Percentiles rank a stretch among this genome's conserved stretches.
phyloP scores from a whole-genome alignment of 306 rosid species.

The Gastrolobium villosum region DNA sequence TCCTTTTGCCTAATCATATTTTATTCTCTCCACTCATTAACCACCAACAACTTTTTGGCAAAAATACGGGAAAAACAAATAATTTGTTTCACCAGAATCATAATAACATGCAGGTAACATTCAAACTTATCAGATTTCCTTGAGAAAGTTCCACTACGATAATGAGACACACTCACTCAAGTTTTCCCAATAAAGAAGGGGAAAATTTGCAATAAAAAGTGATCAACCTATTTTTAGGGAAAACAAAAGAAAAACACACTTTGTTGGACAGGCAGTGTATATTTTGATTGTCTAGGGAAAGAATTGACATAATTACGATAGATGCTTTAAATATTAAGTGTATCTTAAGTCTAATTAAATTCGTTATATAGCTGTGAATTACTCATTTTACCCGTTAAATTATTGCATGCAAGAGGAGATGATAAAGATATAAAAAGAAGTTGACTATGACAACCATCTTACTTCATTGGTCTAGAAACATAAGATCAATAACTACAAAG shows the following conservation, averaged over 20 bases:
- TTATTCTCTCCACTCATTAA: background rate
- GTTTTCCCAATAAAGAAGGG: background rate
- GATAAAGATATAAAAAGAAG: background rate
- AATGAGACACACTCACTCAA: background rate
- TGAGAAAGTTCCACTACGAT: background rate
- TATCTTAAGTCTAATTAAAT: background rate
- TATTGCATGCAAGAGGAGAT: background rate
- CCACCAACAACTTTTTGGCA: background rate
- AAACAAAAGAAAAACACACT: background rate
- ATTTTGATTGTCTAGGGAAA: slow-evolving; percentile 1
- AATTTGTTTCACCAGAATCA: background rate
- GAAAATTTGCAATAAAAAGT: background rate
- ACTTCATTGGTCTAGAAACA: slow-evolving; percentile 51
- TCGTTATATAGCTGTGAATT: background rate
- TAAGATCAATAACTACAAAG: slow-evolving; percentile 35
- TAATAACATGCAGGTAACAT: slow-evolving; percentile 5
- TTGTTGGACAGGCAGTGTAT: background rate
- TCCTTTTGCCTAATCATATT: background rate
- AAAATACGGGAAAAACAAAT: background rate
- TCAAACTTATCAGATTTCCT: slow-evolving; percentile 12
- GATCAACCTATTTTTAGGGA: background rate
- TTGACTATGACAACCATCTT: slow-evolving; percentile 11
- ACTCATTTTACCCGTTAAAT: slow-evolving; percentile 10
- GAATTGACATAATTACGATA: background rate
- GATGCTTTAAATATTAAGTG: background rate